These are phyloP conservation scores for Orbilia brochopaga DNA, from an alignment of 2,329 filamentous ascomycete species.

Conservation along the genomic window DNA sequence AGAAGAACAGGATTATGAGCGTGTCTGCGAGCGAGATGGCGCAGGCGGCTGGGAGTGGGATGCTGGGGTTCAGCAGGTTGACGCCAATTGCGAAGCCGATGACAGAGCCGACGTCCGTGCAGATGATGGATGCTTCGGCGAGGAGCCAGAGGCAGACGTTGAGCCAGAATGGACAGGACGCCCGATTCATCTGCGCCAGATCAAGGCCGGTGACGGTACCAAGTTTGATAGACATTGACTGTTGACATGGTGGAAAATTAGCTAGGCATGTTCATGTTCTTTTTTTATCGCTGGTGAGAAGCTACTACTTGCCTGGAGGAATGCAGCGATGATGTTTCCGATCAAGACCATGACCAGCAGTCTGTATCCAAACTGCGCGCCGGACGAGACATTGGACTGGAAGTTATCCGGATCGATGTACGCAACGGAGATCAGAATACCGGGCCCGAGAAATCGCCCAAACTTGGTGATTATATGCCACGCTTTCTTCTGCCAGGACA, in stretches of 20 bases:
- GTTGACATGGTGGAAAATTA: slow-evolving; percentile 43
- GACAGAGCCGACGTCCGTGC: slow-evolving; percentile 71
- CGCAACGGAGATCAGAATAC: slow-evolving; percentile 55
- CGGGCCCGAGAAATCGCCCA: slow-evolving; percentile 54
- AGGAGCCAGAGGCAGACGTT: slow-evolving; percentile 68
- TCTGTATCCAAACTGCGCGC: slow-evolving; percentile 48
- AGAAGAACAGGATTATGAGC: slow-evolving; percentile 65
- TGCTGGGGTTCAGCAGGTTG: slow-evolving; percentile 62
- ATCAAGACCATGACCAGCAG: slow-evolving; percentile 51
- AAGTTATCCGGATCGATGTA: slow-evolving; percentile 56
- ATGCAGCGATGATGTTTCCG: slow-evolving; percentile 48
- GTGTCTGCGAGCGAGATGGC: slow-evolving; percentile 66
- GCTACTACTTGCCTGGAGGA: slow-evolving; percentile 30
- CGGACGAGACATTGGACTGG: slow-evolving; percentile 51
- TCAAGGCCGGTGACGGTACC: slow-evolving; percentile 73
- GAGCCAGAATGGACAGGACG: slow-evolving; percentile 70
- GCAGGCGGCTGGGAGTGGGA: slow-evolving; percentile 65
- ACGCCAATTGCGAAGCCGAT: slow-evolving; percentile 66
- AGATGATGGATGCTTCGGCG: slow-evolving; percentile 72
- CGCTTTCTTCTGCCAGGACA: slow-evolving; percentile 42
- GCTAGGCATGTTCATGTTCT: neutral
- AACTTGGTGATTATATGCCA: slow-evolving; percentile 52
- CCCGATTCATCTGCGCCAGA: slow-evolving; percentile 70
- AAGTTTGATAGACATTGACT: slow-evolving; percentile 66
- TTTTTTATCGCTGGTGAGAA: neutral